phyloP scores from a whole-genome alignment of 2,329 filamentous ascomycete species.

The Coniochaeta ligniaria region DNA sequence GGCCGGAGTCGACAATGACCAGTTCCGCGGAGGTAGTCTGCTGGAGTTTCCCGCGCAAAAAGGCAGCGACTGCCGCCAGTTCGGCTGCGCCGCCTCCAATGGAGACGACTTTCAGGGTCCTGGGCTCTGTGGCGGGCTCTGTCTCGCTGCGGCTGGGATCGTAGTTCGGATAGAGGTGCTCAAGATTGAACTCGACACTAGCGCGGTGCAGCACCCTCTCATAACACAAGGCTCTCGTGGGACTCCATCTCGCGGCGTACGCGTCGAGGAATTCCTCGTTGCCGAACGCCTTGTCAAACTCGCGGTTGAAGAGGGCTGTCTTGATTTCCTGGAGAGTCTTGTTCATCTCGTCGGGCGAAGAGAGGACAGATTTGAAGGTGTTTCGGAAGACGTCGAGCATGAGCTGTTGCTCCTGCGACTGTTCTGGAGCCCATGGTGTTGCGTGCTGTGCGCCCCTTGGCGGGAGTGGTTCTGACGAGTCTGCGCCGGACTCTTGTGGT shows the following conservation, averaged over 20 bases:
- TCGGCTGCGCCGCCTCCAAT: conserved; percentile 56
- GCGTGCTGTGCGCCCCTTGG: background rate
- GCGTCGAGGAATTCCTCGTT: conserved; percentile 63
- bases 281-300: conserved; percentile 77
- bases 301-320: conserved; percentile 73
- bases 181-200: conserved; percentile 26
- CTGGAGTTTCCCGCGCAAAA: conserved; percentile 23
- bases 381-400: conserved; percentile 66
- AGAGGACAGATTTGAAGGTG: conserved; percentile 49
- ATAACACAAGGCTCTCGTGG: conserved; percentile 78
- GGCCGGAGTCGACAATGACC: conserved; percentile 70
- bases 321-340: conserved; percentile 74
- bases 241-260: conserved; percentile 89
- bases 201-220: conserved; percentile 38
- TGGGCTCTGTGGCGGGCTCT: conserved; percentile 1
- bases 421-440: background rate
- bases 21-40: conserved; percentile 26
- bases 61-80: conserved; percentile 46
- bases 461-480: background rate
- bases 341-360: conserved; percentile 34
- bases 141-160: conserved; percentile 1
- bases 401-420: conserved; percentile 10
- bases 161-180: conserved; percentile 14
- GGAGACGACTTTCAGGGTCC: conserved; percentile 22
- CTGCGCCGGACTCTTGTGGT: background rate